A percentile compares a stretch with the other conserved stretches of the same genome.
Evolutionary conservation across 805 yeast species (phyloP).

Genomic region (Kuraishia ogatae): DNA sequence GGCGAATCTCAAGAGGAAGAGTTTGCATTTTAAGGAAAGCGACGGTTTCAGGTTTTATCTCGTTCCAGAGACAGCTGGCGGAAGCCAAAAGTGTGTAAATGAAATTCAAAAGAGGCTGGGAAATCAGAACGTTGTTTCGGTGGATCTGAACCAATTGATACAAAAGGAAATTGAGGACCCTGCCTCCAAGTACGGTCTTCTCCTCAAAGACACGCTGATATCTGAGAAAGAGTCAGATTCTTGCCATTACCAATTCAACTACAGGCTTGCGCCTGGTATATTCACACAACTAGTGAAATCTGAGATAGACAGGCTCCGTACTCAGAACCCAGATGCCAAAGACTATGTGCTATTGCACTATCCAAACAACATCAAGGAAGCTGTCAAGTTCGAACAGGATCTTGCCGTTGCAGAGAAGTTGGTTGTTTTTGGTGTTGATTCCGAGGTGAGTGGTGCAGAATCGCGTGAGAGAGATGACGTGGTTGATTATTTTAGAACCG

Average conservation of each 20-base stretch:
- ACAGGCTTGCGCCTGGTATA: slow-evolving; percentile 31
- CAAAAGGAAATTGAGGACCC: slow-evolving; percentile 34
- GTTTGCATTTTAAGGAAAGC: slow-evolving; percentile 14
- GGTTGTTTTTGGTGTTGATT: slow-evolving; percentile 23
- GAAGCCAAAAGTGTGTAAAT: background rate
- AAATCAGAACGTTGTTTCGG: slow-evolving; percentile 23
- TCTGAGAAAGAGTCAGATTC: slow-evolving; percentile 18
- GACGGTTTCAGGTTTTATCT: slow-evolving; percentile 16
- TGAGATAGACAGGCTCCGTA: slow-evolving; percentile 15
- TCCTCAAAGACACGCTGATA: slow-evolving; percentile 36
- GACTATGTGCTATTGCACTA: slow-evolving; percentile 45
- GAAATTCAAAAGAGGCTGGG: slow-evolving; percentile 5
- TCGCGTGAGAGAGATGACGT: slow-evolving; percentile 30
- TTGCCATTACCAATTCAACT: slow-evolving; percentile 19
- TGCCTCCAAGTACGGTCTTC: slow-evolving; percentile 37
- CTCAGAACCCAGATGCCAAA: slow-evolving; percentile 26
- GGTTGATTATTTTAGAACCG: slow-evolving; percentile 58
- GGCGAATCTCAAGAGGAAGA: slow-evolving; percentile 21
- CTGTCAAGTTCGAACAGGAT: slow-evolving; percentile 67
- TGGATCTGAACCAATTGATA: slow-evolving; percentile 45
- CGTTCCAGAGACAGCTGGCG: slow-evolving; percentile 16
- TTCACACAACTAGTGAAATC: slow-evolving; percentile 41
- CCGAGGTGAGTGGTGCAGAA: slow-evolving; percentile 8
- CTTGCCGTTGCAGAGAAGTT: slow-evolving; percentile 39
- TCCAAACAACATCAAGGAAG: slow-evolving; percentile 57